phyloP scores from a whole-genome alignment of 1,284 basidiomycete genomes.

The Omphalotus olearius region DNA sequence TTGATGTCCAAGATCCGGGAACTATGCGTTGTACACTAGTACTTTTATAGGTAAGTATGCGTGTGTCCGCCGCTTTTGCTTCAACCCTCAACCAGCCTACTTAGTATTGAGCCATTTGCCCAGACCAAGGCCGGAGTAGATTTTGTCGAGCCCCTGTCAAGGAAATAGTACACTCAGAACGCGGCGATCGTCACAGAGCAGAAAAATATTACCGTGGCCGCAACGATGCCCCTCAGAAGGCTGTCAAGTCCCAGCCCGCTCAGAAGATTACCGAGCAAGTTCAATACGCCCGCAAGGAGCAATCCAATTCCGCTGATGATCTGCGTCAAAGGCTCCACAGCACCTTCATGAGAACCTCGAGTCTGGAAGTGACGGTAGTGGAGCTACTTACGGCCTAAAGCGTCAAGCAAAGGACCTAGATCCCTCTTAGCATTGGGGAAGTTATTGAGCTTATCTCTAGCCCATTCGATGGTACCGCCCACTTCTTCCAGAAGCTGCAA shows the following conservation, averaged over 20 bases:
- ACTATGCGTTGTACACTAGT: too few relatives aligned
- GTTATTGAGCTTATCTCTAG: constrained; percentile 29
- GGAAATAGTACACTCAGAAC: neutral
- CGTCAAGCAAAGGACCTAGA: constrained; percentile 33
- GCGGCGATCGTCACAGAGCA: too few relatives aligned
- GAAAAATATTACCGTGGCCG: constrained; percentile 9
- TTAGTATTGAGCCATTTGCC: constrained; percentile 21
- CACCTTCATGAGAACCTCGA: neutral
- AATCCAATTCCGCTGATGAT: constrained; percentile 15
- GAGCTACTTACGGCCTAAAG: constrained; percentile 16
- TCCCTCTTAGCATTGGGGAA: constrained; percentile 36
- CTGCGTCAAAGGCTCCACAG: constrained; percentile 13
- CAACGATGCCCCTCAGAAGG: constrained; percentile 18
- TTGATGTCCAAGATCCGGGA: too few relatives aligned
- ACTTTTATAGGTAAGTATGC: too few relatives aligned
- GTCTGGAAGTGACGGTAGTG: neutral
- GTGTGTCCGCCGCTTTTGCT: too few relatives aligned
- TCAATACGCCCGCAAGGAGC: constrained; percentile 20
- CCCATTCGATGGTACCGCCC: constrained; percentile 35
- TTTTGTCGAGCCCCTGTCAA: constrained; percentile 26
- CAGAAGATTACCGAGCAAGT: constrained; percentile 19
- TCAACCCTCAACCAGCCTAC: neutral
- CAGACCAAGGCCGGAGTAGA: constrained; percentile 26
- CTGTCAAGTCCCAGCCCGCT: constrained; percentile 20
- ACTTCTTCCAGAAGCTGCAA: constrained; percentile 32